These are phyloP conservation scores for Amauroascus verrucosus DNA, from an alignment of 2,329 filamentous ascomycete species.

Conservation along the genomic window DNA sequence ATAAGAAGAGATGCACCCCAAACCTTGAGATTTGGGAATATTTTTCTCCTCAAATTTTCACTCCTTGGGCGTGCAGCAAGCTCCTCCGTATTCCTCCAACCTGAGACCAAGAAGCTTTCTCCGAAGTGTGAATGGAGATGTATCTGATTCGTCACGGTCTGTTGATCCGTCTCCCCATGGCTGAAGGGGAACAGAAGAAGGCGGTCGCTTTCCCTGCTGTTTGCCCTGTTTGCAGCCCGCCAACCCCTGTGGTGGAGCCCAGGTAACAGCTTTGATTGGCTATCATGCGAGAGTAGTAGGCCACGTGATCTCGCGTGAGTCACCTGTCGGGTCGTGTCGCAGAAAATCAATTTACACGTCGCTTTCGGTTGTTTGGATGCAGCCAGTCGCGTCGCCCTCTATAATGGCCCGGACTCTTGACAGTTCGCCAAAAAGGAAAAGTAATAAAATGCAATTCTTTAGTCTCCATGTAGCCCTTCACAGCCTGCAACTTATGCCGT, in stretches of 20 bases:
- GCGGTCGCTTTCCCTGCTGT: neutral
- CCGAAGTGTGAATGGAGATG: neutral
- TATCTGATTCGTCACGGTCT: conserved; percentile 2
- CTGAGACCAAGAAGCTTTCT: neutral
- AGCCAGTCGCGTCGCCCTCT: conserved; percentile 9
- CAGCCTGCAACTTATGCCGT: neutral
- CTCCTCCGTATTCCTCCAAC: no score
- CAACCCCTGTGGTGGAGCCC: neutral
- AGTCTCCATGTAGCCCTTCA: neutral
- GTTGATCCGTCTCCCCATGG: conserved; percentile 1
- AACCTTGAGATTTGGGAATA: neutral
- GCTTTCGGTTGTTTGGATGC: conserved; percentile 3
- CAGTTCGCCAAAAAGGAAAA: neutral
- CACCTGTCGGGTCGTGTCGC: conserved; percentile 11
- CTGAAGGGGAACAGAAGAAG: neutral
- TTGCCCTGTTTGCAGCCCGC: conserved; percentile 7
- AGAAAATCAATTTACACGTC: conserved; percentile 16
- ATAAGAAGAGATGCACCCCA: neutral
- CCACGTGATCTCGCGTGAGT: conserved; percentile 18
- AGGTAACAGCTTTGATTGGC: neutral
- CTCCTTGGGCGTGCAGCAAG: no score
- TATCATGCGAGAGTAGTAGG: neutral
- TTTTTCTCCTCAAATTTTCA: neutral
- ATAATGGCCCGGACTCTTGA: no score
- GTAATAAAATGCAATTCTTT: neutral